A percentile compares a stretch with the other conserved stretches of the same genome.
Evolutionary conservation across 805 yeast genomes (phyloP).

Genomic region (Cyberlindnera misumaiensis): DNA sequence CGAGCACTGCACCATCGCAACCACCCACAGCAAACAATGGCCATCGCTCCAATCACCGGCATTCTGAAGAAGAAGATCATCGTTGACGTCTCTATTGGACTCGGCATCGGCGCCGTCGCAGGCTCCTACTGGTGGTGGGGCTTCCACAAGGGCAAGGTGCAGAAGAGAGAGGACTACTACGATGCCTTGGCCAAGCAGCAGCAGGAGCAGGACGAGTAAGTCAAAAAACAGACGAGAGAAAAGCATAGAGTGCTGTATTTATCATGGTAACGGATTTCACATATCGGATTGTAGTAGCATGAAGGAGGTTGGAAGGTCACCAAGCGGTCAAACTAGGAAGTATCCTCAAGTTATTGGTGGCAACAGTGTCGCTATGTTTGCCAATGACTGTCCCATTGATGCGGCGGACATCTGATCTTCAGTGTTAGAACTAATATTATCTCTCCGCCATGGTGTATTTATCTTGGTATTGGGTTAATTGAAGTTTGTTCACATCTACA

Average conservation of each 20-base stretch:
- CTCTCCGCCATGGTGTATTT: too few species aligned
- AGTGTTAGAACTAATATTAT: too few species aligned
- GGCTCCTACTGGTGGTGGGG: slow-evolving; percentile 82
- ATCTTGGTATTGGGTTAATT: too few species aligned
- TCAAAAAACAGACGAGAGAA: neutral
- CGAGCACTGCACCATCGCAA: too few species aligned
- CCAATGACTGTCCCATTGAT: too few species aligned
- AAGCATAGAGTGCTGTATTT: neutral
- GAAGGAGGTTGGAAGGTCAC: too few species aligned
- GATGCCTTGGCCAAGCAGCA: slow-evolving; percentile 23
- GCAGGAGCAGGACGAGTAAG: slow-evolving; percentile 11
- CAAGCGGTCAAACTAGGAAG: too few species aligned
- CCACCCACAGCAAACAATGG: slow-evolving; percentile 30
- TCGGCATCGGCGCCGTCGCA: slow-evolving; percentile 52
- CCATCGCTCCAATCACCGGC: slow-evolving; percentile 79
- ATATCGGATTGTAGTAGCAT: neutral
- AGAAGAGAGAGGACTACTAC: slow-evolving; percentile 80
- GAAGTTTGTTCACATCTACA: too few species aligned
- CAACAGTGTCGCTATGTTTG: too few species aligned
- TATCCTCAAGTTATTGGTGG: too few species aligned
- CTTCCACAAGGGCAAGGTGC: slow-evolving; percentile 67
- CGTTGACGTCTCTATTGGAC: slow-evolving; percentile 71
- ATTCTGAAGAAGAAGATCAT: slow-evolving; percentile 72
- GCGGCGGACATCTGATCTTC: too few species aligned
- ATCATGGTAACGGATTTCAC: neutral